Base-by-base conservation (phyloP, 768 basidiomycete genomes). In the Phaeotremella fagi region DNA sequence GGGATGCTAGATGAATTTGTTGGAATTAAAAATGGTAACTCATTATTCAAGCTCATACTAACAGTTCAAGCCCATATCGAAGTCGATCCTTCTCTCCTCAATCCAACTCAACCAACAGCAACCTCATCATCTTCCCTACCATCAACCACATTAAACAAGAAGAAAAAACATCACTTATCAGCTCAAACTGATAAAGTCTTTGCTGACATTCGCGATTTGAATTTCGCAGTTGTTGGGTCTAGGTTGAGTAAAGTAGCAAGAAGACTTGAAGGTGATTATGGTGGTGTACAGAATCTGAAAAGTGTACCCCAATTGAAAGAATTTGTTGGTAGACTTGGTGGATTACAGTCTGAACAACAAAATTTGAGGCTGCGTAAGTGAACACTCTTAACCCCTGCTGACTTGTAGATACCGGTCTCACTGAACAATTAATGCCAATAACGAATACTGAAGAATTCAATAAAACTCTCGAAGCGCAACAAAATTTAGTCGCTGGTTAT, bases 401-500 rank as follows among this genome's bases (percentile, higher is more conserved):
- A 44, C n/a, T 42, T 25, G 3, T 60, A 98, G 95, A 99, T 73
- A 98, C 91, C 51, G 87, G 87, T 26, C 71, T 99, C 42, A 92
- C 90, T n/a, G 95, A 98, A 75, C 77, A 90, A 69, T 79, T 99
- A 37, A 83, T 90, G 55, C 84, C 87, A 22, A 78, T 85, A 54
- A 98, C 92, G 1, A 79, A 82, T 48, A 87, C 87, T 14, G 87
- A 94, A 35, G 77, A 85, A 42, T 99, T 99, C 77, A 90, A 90
- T 75, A 86, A 84, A 67, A 87, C 85, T 11, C 78, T 99, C 9
- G 92, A 98, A 76, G 86, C 95, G 14, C 94, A 98, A 68, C 95
- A 98, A 74, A 98, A 98, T 73, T 79, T 99, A n/a, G 81, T 98
- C 26, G 89, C 91, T 5, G 92, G 90, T 5, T 90, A 92, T 67